Evolutionary conservation across 2,329 filamentous ascomycete genomes (phyloP).

Genomic region (Ophiostoma novo-ulmi): DNA sequence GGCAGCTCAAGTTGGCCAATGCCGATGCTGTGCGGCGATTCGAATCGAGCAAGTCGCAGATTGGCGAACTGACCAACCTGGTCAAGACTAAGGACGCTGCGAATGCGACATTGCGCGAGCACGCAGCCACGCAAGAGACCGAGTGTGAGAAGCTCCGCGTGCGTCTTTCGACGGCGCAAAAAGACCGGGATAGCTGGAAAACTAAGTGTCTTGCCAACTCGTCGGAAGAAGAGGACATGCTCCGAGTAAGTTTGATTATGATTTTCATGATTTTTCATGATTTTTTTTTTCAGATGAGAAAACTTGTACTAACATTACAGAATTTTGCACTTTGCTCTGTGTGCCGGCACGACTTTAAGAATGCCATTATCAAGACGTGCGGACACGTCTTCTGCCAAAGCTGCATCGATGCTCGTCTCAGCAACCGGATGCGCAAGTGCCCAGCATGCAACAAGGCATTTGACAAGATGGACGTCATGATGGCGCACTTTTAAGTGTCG

Average conservation of each 20-base stretch:
- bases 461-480: constrained; percentile 84
- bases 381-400: constrained; percentile 90
- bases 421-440: constrained; percentile 88
- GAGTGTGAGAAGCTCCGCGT: constrained; percentile 77
- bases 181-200: constrained; percentile 82
- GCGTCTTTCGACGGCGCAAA: constrained; percentile 70
- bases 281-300: constrained; percentile 24
- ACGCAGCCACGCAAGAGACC: constrained; percentile 58
- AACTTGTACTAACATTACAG: constrained; percentile 39
- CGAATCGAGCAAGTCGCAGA: constrained; percentile 69
- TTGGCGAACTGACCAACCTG: constrained; percentile 67
- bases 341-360: constrained; percentile 89
- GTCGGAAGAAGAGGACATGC: constrained; percentile 75
- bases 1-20: constrained; percentile 65
- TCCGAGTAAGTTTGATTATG: constrained; percentile 61
- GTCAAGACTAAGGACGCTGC: constrained; percentile 70
- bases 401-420: constrained; percentile 84
- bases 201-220: constrained; percentile 74
- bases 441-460: constrained; percentile 91
- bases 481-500: constrained; percentile 46
- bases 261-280: background rate
- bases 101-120: constrained; percentile 48
- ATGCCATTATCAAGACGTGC: constrained; percentile 87
- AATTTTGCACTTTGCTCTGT: constrained; percentile 81
- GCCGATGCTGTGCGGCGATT: constrained; percentile 64